Percentiles rank a stretch among this genome's conserved stretches.
Conservation (phyloP, 495 filamentous ascomycete genomes). For the Trypethelium eluteriae region DNA sequence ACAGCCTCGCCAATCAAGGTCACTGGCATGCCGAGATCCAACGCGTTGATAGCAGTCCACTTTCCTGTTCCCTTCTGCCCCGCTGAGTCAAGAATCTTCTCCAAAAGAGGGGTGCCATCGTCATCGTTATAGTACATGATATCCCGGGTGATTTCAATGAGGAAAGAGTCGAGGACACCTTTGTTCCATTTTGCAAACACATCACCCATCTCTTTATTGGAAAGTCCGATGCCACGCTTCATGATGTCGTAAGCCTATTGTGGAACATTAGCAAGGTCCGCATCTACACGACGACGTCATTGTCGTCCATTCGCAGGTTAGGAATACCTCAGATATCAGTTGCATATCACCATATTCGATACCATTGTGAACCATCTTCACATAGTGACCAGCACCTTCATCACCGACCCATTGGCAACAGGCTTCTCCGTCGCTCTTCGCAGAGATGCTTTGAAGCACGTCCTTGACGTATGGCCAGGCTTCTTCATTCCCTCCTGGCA, state of each 20-base stretch:
- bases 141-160: constrained; percentile 97
- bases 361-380: constrained; percentile 99
- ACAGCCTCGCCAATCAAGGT: constrained; percentile 97
- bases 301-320: not conserved
- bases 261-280: constrained; percentile 13
- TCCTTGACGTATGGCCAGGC: constrained; percentile 99
- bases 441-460: constrained; percentile 93
- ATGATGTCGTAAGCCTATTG: constrained; percentile 94
- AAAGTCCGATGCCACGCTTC: constrained; percentile 86
- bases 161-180: constrained; percentile 96
- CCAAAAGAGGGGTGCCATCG: constrained; percentile 79
- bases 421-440: constrained; percentile 90
- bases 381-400: constrained; percentile 97
- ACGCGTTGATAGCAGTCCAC: constrained; percentile 98
- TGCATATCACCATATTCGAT: constrained; percentile 99
- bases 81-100: constrained; percentile 98
- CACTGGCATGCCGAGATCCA: constrained; percentile 98
- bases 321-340: constrained; percentile 85
- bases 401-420: constrained; percentile 99
- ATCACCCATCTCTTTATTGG: constrained; percentile 87
- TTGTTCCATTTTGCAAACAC: constrained; percentile 95
- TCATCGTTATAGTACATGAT: constrained; percentile 96
- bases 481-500: constrained; percentile 97
- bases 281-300: not conserved
- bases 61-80: constrained; percentile 99